Conservation (phyloP, 306 rosid species). For the Lablab purpureus region DNA sequence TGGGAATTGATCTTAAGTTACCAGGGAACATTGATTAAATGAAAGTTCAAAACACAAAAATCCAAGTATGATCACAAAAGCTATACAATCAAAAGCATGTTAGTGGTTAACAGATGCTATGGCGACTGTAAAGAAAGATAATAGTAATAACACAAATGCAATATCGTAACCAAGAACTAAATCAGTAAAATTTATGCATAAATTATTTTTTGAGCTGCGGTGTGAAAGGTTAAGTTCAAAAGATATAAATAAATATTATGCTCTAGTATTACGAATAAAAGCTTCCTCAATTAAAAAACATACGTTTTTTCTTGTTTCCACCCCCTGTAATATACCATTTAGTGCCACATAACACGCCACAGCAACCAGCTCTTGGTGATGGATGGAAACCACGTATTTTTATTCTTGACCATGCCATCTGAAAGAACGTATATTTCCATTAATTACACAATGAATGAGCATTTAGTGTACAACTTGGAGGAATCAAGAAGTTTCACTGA, state of each 20-base stretch:
- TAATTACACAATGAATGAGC: constrained; percentile 39
- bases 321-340: constrained; percentile 96
- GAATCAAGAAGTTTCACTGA: constrained; percentile 35
- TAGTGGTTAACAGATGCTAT: background rate
- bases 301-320: constrained; percentile 93
- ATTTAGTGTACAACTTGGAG: constrained; percentile 24
- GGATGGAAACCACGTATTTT: constrained; percentile 89
- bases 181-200: background rate
- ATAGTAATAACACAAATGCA: background rate
- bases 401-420: constrained; percentile 98
- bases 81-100: constrained; percentile 11
- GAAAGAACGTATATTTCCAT: constrained; percentile 50
- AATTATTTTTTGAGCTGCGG: constrained; percentile 5
- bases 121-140: background rate
- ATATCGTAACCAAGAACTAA: background rate
- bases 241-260: constrained; percentile 27
- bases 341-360: constrained; percentile 81
- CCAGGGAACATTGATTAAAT: constrained; percentile 21
- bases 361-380: constrained; percentile 89
- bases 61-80: background rate
- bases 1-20: background rate
- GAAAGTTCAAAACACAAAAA: constrained; percentile 11
- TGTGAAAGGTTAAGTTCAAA: background rate
- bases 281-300: constrained; percentile 38
- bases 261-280: background rate